Evolutionary conservation across 2,329 filamentous ascomycete species (phyloP).

Genomic region (Leptographium wingfieldii): DNA sequence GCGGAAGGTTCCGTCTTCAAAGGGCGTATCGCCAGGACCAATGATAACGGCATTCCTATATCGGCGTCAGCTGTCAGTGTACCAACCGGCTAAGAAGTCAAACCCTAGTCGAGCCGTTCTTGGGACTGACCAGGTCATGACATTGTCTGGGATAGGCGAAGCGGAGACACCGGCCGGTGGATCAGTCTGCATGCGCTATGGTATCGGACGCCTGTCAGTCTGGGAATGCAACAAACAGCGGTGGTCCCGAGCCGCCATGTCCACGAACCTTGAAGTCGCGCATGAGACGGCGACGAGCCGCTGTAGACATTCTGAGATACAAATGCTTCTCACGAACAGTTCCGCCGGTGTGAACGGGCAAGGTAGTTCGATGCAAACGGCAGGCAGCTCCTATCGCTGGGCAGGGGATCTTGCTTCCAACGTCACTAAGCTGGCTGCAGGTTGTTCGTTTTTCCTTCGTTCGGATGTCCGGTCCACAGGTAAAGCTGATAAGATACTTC

Average conservation of each 20-base stretch:
- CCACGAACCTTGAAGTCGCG: constrained; percentile 84
- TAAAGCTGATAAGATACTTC: too few species aligned
- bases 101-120: too few species aligned
- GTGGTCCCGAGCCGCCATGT: not conserved
- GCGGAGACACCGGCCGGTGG: constrained; percentile 94
- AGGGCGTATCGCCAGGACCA: constrained; percentile 89
- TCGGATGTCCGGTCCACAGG: too few species aligned
- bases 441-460: too few species aligned
- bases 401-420: not conserved
- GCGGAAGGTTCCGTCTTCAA: constrained; percentile 94
- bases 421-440: too few species aligned
- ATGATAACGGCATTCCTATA: constrained; percentile 96
- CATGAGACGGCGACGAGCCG: constrained; percentile 92
- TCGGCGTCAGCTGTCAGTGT: not conserved
- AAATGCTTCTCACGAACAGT: not conserved
- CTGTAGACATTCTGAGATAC: constrained; percentile 56
- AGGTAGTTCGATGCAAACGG: not conserved
- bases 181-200: constrained; percentile 95
- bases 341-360: not conserved
- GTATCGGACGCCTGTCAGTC: constrained; percentile 5
- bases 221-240: not conserved
- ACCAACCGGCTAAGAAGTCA: not conserved
- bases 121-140: constrained; percentile 72
- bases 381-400: too few species aligned
- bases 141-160: constrained; percentile 89